These are phyloP conservation scores for Dendrobium chrysotoxum DNA, from an alignment of 106 monocot genomes.

Conservation along the genomic window DNA sequence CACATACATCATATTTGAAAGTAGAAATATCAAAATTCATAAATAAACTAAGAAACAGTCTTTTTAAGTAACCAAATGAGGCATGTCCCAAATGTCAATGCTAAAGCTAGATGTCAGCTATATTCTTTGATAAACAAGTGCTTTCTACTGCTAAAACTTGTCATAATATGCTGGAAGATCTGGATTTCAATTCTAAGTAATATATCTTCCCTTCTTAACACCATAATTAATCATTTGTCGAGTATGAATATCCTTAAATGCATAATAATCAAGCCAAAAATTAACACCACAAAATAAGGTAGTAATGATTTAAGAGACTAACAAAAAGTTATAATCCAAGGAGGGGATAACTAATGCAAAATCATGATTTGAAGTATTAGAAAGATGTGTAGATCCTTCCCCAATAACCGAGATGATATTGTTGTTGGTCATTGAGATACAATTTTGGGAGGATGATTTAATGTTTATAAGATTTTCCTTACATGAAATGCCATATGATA, in stretches of 20 bases:
- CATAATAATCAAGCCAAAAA: neutral
- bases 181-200: neutral
- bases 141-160: too few relatives aligned
- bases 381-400: neutral
- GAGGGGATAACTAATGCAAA: neutral
- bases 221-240: neutral
- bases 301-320: neutral
- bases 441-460: conserved; percentile 8
- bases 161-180: neutral
- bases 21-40: too few relatives aligned
- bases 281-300: neutral
- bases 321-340: neutral
- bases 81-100: too few relatives aligned
- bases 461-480: neutral
- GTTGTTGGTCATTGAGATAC: neutral
- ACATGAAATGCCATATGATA: conserved; percentile 1
- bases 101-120: too few relatives aligned
- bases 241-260: too few relatives aligned
- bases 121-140: too few relatives aligned
- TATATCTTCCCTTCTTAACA: neutral
- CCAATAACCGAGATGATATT: too few relatives aligned
- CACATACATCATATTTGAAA: too few relatives aligned
- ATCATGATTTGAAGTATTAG: neutral
- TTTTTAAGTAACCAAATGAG: too few relatives aligned
- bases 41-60: too few relatives aligned